These are phyloP conservation scores for Boeremia lycopersici DNA, from an alignment of 2,329 filamentous ascomycete species.

Conservation along the genomic window DNA sequence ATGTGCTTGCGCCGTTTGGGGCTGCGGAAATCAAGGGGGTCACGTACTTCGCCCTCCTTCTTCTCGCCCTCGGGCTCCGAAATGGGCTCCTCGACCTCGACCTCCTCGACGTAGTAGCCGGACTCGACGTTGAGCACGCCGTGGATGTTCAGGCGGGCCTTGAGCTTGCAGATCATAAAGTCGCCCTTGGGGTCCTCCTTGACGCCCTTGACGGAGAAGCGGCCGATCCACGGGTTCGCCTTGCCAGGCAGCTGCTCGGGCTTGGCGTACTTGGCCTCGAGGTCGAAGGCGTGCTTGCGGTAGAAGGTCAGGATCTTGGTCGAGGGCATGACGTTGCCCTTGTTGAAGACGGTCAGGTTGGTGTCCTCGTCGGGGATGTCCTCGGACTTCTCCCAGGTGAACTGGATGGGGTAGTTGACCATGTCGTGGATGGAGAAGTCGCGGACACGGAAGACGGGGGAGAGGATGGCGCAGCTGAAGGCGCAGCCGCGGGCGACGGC, in stretches of 20 bases:
- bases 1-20: conserved; percentile 42
- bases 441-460: conserved; percentile 95
- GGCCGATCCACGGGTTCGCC: conserved; percentile 91
- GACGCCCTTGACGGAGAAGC: conserved; percentile 97
- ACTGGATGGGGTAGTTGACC: conserved; percentile 97
- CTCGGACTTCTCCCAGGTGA: conserved; percentile 97
- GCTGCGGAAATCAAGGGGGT: conserved; percentile 31
- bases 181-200: conserved; percentile 92
- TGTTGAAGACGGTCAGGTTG: conserved; percentile 95
- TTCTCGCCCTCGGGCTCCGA: conserved; percentile 68
- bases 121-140: conserved; percentile 95
- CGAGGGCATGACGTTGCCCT: conserved; percentile 93
- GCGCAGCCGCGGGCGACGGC: conserved; percentile 93
- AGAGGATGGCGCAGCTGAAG: conserved; percentile 97
- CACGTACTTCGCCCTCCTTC: conserved; percentile 75
- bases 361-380: conserved; percentile 99
- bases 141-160: conserved; percentile 95
- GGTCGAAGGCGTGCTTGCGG: conserved; percentile 94
- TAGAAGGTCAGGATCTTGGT: conserved; percentile 99
- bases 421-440: conserved; percentile 98
- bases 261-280: conserved; percentile 92
- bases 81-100: conserved; percentile 93
- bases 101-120: conserved; percentile 97
- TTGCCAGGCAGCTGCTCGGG: conserved; percentile 87
- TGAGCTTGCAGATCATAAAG: conserved; percentile 99